Evolutionary conservation across 1,284 basidiomycete species (phyloP), one percentile per base, ranked within the genome.

Genomic region (Mixia osmundae): DNA sequence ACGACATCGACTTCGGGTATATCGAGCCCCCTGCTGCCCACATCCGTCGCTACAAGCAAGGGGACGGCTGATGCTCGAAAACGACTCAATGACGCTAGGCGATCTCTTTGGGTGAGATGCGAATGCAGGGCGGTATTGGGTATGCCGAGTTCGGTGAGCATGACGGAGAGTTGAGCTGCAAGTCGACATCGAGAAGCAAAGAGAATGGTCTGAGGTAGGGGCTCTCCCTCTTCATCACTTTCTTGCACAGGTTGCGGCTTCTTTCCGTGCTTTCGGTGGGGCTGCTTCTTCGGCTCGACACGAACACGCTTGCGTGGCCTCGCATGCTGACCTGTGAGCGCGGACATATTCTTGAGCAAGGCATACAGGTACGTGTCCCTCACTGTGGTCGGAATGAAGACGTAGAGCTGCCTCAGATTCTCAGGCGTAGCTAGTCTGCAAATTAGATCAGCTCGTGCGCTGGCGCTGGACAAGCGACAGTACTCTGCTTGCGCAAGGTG

Each of bases 1-100:
- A 95, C 82, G 1, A 82, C 87, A 52, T 91, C 78, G n/a, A 94
- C 76, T 14, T 85, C 87, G 51, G 87, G 89, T 61, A 95, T 94
- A 60, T 95, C 87, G 22, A 95, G 65, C 58, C 87, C 87, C 48
- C 87, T 74, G 43, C 82, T 79, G 18, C 89, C 89, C 15, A 97
- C 64, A 57, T 95, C 89, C 1, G 89, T 97, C 1, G 87, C 87
- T 35, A 99, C 68, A 21, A 99, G 64, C 30, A 97, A 75, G 2
- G 85, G 83, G 24, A 95, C 74, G 37, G 87, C 70, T 22, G 68
- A 72, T 0, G 79, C 71, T 38, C 82, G 70, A 61, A 97, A 99
- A n/a, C 78, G 59, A 3, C 72, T 70, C 12, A 99, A 62, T 4
- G 80, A 82, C 2, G 68, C 64, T 30, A 95, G 60, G 12, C 91